Evolutionary conservation across 345 rosid genomes (phyloP).

Genomic region (Rhodamnia rubescens): DNA sequence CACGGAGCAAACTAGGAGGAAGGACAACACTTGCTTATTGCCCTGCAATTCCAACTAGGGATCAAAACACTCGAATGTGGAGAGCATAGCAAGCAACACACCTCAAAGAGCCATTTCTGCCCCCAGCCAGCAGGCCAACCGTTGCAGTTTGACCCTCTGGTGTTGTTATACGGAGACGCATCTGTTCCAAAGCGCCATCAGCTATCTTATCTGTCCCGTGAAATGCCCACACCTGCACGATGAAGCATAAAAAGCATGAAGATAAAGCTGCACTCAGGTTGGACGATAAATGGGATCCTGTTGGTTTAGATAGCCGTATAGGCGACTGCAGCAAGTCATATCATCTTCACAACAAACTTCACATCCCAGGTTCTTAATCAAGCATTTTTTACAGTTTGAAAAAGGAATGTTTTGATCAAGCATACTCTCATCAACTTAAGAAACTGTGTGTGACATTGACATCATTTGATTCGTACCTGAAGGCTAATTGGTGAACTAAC

Average conservation of each 20-base stretch:
- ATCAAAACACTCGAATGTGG: background rate
- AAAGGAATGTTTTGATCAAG: background rate
- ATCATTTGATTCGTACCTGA: background rate
- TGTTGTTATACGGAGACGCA: slow-evolving; percentile 26
- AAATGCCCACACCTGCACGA: slow-evolving; percentile 51
- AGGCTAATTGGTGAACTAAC: background rate
- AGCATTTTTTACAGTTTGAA: background rate
- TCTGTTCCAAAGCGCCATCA: slow-evolving; percentile 45
- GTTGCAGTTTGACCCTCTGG: slow-evolving; percentile 34
- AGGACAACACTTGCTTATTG: background rate
- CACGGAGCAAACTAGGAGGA: background rate
- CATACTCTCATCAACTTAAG: background rate
- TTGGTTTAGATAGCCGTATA: background rate
- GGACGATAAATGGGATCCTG: background rate
- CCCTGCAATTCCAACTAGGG: background rate
- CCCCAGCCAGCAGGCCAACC: slow-evolving; percentile 43
- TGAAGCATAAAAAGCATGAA: background rate
- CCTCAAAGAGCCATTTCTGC: slow-evolving; percentile 50
- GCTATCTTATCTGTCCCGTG: slow-evolving; percentile 15
- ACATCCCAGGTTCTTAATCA: background rate
- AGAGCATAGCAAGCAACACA: slow-evolving; percentile 2
- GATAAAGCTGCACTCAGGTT: background rate
- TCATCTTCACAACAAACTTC: background rate
- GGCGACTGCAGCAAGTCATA: background rate
- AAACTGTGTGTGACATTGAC: background rate